These are phyloP conservation scores for Yamadazyma oceani DNA, from an alignment of 1,139 yeast genomes.

Conservation along the genomic window DNA sequence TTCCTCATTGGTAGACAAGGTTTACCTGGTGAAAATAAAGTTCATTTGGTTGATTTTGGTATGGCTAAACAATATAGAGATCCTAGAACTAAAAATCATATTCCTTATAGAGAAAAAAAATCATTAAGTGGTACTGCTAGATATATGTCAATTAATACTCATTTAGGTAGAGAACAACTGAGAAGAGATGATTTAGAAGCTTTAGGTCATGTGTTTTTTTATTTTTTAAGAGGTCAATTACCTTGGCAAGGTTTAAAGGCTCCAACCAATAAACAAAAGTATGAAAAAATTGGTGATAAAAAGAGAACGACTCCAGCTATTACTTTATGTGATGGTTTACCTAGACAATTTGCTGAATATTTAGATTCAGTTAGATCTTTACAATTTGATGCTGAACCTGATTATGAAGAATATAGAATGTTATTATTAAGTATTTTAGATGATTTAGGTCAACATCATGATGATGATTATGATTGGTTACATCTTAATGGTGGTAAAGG, in stretches of 20 bases:
- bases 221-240: conserved; percentile 87
- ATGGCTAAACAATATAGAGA: conserved; percentile 98
- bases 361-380: conserved; percentile 79
- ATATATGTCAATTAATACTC: conserved; percentile 97
- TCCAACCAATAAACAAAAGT: conserved; percentile 94
- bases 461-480: conserved; percentile 94
- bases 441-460: conserved; percentile 71
- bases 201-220: conserved; percentile 91
- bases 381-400: conserved; percentile 93
- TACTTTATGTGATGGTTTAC: conserved; percentile 79
- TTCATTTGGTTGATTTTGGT: conserved; percentile 83
- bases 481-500: conserved; percentile 89
- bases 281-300: conserved; percentile 94
- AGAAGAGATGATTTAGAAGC: conserved; percentile 96
- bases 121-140: conserved; percentile 95
- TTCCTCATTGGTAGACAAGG: conserved; percentile 79
- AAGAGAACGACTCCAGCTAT: conserved; percentile 81
- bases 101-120: conserved; percentile 94
- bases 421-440: conserved; percentile 73
- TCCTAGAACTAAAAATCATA: conserved; percentile 91
- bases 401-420: conserved; percentile 78
- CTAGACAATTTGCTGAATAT: conserved; percentile 84
- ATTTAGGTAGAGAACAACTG: conserved; percentile 93
- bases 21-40: conserved; percentile 47
- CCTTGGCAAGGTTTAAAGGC: conserved; percentile 99